A percentile compares a stretch with the other conserved stretches of the same genome.
phyloP scores from a whole-genome alignment of 805 yeast genomes.

The Yarrowia divulgata region DNA sequence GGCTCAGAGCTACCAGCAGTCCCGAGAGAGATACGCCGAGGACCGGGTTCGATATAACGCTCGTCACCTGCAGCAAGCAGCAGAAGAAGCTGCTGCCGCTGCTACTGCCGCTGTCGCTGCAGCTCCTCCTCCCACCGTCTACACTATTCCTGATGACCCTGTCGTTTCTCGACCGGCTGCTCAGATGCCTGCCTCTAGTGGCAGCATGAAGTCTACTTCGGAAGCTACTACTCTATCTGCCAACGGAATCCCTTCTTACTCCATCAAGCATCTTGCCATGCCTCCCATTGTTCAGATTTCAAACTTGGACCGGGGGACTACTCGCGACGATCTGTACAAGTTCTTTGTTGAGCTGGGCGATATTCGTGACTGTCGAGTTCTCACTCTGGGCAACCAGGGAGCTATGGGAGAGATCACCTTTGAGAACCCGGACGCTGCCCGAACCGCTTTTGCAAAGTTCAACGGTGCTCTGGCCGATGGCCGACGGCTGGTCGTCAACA shows the following conservation, averaged over 20 bases:
- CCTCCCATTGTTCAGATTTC: constrained; percentile 47
- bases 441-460: constrained; percentile 49
- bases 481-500: constrained; percentile 51
- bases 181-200: not conserved
- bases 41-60: constrained; percentile 3
- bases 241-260: not conserved
- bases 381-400: constrained; percentile 38
- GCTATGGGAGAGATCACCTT: constrained; percentile 47
- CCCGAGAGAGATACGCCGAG: constrained; percentile 13
- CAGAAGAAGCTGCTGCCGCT: not conserved
- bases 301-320: constrained; percentile 50
- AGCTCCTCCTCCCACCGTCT: not conserved
- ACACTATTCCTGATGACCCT: not conserved
- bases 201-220: not conserved
- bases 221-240: not conserved
- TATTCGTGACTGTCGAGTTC: constrained; percentile 44
- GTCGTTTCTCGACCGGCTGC: not conserved
- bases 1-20: constrained; percentile 11
- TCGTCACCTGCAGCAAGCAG: too few relatives aligned
- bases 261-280: constrained; percentile 42
- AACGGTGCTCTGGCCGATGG: constrained; percentile 61
- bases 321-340: constrained; percentile 47
- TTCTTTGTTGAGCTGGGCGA: constrained; percentile 46
- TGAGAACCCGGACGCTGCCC: constrained; percentile 48
- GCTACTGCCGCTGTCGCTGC: not conserved